Evolutionary conservation across 2,329 filamentous ascomycete genomes (phyloP), one percentile per base, ranked within the genome.

Genomic region (Diplodia mutila): DNA sequence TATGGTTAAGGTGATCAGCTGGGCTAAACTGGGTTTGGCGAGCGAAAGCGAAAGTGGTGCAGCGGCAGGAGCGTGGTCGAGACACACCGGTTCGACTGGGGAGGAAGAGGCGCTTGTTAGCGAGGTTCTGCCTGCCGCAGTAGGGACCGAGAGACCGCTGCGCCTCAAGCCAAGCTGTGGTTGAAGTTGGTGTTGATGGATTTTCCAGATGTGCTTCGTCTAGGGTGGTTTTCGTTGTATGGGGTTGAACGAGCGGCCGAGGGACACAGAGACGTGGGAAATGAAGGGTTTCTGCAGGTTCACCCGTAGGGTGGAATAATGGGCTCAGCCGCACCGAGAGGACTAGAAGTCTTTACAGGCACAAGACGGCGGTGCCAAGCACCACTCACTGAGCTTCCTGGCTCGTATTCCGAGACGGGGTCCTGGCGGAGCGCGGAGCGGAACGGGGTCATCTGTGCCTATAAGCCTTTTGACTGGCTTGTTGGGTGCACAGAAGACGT

Each of bases 1-100:
- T 63, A 63, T 51, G 59, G 59, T 63, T 63, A 63, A 61, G 21
- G n/a, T 27, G 59, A 46, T 61, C 55, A 29, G 39, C 55, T 54
- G 16, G 25, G 7, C 59, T 63, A 63, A 27, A 18, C 59, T 21
- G 27, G 11, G 49, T 34, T n/a, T 2, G 46, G 59, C 27, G 29
- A 16, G 27, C 27, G 42, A 29, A 63, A 63, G 59, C 42, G 59
- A 63, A 37, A 34, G 16, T n/a, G 57, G 57, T 37, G 59, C 46
- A 37, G 42, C 27, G n/a, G 25, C 29, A 42, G 37, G 5, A 48
- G 27, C n/a, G 27, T 37, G 29, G 27, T 48, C 46, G 46, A 63
- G 34, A 63, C 59, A 63, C 27, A 51, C 27, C 59, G 59, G 59
- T 63, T 46, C 11, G 42, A 46, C 59, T 42, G 57, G 18, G 23